These are phyloP conservation scores for Yamadazyma sp. DNA, from an alignment of 805 yeast genomes.

Conservation along the genomic window DNA sequence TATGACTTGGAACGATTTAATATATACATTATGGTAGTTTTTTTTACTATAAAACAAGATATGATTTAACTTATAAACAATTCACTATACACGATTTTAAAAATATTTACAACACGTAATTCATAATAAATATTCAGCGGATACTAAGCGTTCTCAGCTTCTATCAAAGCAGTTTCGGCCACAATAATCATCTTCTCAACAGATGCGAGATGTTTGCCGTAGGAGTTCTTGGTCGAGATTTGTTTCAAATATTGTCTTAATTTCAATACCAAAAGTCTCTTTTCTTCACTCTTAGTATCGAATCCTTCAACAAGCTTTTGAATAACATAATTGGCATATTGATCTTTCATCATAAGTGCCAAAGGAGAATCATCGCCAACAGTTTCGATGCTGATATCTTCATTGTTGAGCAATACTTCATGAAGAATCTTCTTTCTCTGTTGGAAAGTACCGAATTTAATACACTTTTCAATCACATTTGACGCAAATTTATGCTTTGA, in stretches of 20 bases:
- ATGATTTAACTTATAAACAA: constrained; percentile 11
- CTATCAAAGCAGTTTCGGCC: constrained; percentile 48
- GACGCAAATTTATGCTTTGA: constrained; percentile 98
- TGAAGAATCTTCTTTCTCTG: constrained; percentile 66
- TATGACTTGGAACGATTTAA: neutral
- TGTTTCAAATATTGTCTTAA: constrained; percentile 79
- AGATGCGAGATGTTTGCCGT: constrained; percentile 81
- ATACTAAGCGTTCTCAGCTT: constrained; percentile 29
- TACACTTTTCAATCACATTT: constrained; percentile 94
- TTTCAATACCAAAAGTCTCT: constrained; percentile 65
- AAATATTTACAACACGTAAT: constrained; percentile 11
- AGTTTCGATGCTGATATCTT: constrained; percentile 43
- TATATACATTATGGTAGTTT: constrained; percentile 2
- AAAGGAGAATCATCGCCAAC: constrained; percentile 69
- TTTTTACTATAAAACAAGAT: constrained; percentile 16
- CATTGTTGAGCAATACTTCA: constrained; percentile 59
- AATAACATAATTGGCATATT: constrained; percentile 95
- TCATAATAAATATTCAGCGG: neutral
- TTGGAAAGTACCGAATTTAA: constrained; percentile 62
- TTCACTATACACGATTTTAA: constrained; percentile 14
- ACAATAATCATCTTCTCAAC: constrained; percentile 70
- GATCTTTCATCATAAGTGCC: constrained; percentile 95
- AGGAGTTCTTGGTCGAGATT: constrained; percentile 59
- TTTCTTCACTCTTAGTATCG: constrained; percentile 58
- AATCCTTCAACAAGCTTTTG: constrained; percentile 89